phyloP scores from a whole-genome alignment of 805 yeast species.

The Tetrapisispora pingtungensis region DNA sequence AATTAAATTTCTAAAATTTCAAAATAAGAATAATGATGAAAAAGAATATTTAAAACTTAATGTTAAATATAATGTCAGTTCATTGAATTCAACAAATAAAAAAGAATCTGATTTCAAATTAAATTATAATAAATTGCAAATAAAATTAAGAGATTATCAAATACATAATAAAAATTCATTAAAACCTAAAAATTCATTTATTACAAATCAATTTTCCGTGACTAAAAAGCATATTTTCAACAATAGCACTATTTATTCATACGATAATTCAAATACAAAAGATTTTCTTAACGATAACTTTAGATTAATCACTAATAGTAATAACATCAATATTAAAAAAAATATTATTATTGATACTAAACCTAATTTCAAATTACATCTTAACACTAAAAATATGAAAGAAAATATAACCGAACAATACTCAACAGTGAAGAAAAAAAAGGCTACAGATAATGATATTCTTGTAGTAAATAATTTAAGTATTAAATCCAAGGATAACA shows the following conservation, averaged over 20 bases:
- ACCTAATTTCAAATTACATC: neutral
- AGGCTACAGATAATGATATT: too few relatives aligned
- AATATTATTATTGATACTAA: neutral
- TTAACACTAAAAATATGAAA: neutral
- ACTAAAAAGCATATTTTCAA: neutral
- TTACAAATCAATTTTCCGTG: conserved; percentile 1
- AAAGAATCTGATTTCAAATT: neutral
- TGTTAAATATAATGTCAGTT: neutral
- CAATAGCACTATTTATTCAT: neutral
- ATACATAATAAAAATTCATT: neutral
- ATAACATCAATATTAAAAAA: neutral
- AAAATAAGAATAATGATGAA: neutral
- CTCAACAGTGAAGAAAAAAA: too few relatives aligned
- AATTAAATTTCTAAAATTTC: neutral
- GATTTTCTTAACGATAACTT: neutral
- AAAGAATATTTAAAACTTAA: neutral
- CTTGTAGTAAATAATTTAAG: too few relatives aligned
- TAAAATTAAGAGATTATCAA: neutral
- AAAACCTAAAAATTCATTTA: neutral
- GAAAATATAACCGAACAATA: neutral
- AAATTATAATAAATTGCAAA: neutral
- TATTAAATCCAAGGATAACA: too few relatives aligned
- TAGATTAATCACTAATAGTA: neutral
- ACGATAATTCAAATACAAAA: neutral
- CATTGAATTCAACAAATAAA: neutral